A percentile compares a stretch with the other conserved stretches of the same genome.
These are phyloP conservation scores for Rosa lucieae DNA, from an alignment of 306 rosid genomes.

Conservation along the genomic window DNA sequence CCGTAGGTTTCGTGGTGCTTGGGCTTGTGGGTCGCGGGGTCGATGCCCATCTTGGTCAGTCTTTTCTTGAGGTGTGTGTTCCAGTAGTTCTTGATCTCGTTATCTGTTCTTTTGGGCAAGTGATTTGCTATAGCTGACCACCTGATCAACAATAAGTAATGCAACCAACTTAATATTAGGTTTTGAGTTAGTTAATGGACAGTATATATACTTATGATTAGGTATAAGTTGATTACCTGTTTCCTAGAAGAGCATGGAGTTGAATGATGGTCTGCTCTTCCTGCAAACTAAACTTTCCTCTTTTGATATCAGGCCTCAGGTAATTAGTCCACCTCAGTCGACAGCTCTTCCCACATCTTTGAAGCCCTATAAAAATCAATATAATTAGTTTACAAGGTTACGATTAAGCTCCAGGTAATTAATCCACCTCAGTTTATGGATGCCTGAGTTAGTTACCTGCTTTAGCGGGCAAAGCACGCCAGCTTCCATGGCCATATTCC, in stretches of 20 bases:
- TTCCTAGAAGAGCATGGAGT: constrained; percentile 97
- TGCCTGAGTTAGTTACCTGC: constrained; percentile 52
- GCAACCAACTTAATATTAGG: neutral
- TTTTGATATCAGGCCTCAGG: constrained; percentile 95
- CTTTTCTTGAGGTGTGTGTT: constrained; percentile 93
- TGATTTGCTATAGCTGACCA: constrained; percentile 99
- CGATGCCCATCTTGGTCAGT: constrained; percentile 91
- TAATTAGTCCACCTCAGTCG: constrained; percentile 95
- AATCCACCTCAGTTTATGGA: neutral
- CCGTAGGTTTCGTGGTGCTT: constrained; percentile 45
- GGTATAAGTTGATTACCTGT: constrained; percentile 48
- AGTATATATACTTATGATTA: neutral
- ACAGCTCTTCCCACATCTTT: constrained; percentile 96
- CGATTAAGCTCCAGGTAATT: neutral
- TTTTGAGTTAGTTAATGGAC: neutral
- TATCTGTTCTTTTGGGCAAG: constrained; percentile 88
- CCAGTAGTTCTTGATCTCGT: constrained; percentile 97
- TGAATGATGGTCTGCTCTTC: constrained; percentile 96
- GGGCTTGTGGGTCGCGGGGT: constrained; percentile 91
- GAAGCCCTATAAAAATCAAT: constrained; percentile 58
- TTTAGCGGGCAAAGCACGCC: constrained; percentile 96
- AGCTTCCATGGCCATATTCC: constrained; percentile 94
- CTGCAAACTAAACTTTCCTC: constrained; percentile 95
- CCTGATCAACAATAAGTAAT: constrained; percentile 33
- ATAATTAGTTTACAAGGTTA: neutral